A percentile compares a stretch with the other conserved stretches of the same genome.
phyloP scores from a whole-genome alignment of 768 basidiomycete genomes.

The Tubosaeta sp. region DNA sequence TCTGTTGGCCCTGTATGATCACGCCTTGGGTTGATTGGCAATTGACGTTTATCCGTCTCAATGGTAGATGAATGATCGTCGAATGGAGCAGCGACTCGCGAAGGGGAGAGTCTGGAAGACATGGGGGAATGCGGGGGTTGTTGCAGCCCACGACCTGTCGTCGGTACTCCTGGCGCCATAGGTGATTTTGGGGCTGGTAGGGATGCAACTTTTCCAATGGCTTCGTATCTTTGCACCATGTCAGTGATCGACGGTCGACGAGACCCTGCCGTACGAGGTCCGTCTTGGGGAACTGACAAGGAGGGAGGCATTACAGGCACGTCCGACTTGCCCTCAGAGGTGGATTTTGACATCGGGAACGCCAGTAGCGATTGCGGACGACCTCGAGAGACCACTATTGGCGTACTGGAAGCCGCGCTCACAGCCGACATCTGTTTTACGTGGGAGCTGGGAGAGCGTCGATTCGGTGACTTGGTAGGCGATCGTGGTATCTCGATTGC shows the following conservation, averaged over 20 bases:
- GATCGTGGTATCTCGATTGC: constrained; percentile 20
- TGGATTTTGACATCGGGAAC: constrained; percentile 46
- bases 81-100: constrained; percentile 12
- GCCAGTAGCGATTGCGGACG: constrained; percentile 84
- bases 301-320: constrained; percentile 31
- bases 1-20: constrained; percentile 19
- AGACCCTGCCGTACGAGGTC: constrained; percentile 32
- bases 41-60: constrained; percentile 23
- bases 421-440: constrained; percentile 28
- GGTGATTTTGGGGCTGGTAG: constrained; percentile 34
- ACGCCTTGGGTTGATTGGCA: constrained; percentile 5
- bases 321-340: constrained; percentile 38
- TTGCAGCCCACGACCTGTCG: constrained; percentile 19
- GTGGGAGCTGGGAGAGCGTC: constrained; percentile 27
- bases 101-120: constrained; percentile 21
- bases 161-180: constrained; percentile 7
- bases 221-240: constrained; percentile 82
- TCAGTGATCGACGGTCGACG: constrained; percentile 80
- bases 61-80: constrained; percentile 9
- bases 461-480: constrained; percentile 28
- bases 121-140: constrained; percentile 22
- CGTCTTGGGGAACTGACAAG: constrained; percentile 47
- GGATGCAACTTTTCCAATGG: constrained; percentile 40
- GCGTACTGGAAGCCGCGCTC: constrained; percentile 18
- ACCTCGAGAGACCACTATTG: constrained; percentile 40